These are phyloP conservation scores for Extremus antarcticus DNA, from an alignment of 495 filamentous ascomycete genomes.

Conservation along the genomic window DNA sequence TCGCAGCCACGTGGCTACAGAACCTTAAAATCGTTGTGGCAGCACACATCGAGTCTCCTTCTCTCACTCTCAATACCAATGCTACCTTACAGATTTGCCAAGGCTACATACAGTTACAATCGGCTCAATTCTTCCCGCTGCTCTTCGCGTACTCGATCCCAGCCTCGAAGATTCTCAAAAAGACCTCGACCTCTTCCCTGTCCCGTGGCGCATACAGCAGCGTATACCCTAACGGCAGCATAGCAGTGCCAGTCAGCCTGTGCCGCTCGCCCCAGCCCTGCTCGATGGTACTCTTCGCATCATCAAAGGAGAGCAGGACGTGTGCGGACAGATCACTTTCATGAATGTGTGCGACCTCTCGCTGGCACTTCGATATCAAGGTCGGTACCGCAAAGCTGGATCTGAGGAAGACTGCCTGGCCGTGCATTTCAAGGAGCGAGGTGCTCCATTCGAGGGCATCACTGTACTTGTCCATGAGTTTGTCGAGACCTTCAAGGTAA, in stretches of 20 bases:
- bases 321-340: slow-evolving; percentile 63
- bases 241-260: background rate
- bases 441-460: background rate
- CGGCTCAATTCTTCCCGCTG: background rate
- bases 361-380: background rate
- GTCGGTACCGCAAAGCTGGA: background rate
- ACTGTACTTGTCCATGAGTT: background rate
- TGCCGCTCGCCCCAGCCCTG: slow-evolving; percentile 63
- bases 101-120: no score
- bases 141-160: background rate
- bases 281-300: slow-evolving; percentile 63
- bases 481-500: background rate
- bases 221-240: background rate
- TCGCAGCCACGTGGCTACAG: no score
- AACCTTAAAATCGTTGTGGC: no score
- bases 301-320: slow-evolving; percentile 61
- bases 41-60: no score
- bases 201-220: slow-evolving; percentile 3
- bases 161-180: background rate
- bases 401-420: background rate
- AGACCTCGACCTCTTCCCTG: background rate
- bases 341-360: slow-evolving; percentile 76
- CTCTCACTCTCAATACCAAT: no score
- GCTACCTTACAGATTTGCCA: no score
- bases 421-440: background rate